phyloP scores from a whole-genome alignment of 495 filamentous ascomycete species.

The Lasiosphaeriaceae sp. region DNA sequence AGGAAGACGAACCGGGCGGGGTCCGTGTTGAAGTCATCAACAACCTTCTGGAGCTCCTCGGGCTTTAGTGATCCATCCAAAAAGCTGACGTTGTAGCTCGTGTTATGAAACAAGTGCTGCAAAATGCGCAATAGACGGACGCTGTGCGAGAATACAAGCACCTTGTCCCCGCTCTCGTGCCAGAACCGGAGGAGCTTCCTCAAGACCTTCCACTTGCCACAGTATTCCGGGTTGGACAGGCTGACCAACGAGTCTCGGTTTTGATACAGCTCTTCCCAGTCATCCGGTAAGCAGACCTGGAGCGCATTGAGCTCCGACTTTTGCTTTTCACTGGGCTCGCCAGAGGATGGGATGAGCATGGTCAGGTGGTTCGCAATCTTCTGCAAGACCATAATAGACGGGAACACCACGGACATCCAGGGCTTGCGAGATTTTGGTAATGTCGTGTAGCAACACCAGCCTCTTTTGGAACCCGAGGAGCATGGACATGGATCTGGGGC shows the following conservation, averaged over 20 bases:
- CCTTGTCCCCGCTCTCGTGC: conserved; percentile 87
- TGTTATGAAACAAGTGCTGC: conserved; percentile 79
- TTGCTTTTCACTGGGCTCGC: conserved; percentile 71
- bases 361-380: conserved; percentile 92
- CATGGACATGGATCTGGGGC: conserved; percentile 70
- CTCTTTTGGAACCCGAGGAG: conserved; percentile 62
- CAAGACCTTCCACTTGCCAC: conserved; percentile 95
- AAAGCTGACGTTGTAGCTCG: conserved; percentile 88
- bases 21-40: conserved; percentile 91
- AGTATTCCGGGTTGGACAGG: conserved; percentile 86
- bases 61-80: conserved; percentile 86
- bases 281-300: conserved; percentile 67
- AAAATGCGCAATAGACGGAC: conserved; percentile 84
- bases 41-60: conserved; percentile 73
- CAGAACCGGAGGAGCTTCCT: conserved; percentile 84
- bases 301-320: conserved; percentile 74
- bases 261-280: conserved; percentile 72
- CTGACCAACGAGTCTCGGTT: conserved; percentile 75
- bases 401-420: conserved; percentile 83
- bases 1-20: conserved; percentile 89
- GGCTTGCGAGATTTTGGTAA: conserved; percentile 50
- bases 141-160: conserved; percentile 86
- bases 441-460: conserved; percentile 72
- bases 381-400: conserved; percentile 73
- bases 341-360: conserved; percentile 71